Conservation (phyloP, 2,329 filamentous ascomycete genomes). For the Tolypocladium nubicola region DNA sequence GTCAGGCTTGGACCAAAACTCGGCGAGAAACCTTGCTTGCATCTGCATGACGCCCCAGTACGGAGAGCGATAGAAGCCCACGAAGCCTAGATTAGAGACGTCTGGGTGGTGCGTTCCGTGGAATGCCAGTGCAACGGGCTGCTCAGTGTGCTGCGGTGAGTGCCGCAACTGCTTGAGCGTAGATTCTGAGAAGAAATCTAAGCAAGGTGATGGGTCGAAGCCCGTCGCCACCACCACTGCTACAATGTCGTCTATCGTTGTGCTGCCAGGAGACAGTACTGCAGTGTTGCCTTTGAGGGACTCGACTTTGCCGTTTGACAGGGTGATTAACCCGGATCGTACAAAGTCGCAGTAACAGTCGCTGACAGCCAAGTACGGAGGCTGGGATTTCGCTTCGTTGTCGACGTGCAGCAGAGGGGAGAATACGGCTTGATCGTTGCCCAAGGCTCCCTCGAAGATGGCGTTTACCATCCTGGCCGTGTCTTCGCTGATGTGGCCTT, state of each 20-base stretch:
- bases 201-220: constrained; percentile 52
- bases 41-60: constrained; percentile 86
- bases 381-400: constrained; percentile 31
- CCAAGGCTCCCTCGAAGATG: constrained; percentile 36
- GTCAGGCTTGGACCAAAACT: constrained; percentile 39
- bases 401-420: constrained; percentile 29
- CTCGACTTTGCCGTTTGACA: constrained; percentile 35
- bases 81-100: constrained; percentile 60
- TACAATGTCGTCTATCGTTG: constrained; percentile 42
- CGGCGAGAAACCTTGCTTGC: constrained; percentile 61
- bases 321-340: constrained; percentile 47
- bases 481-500: constrained; percentile 53
- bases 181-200: constrained; percentile 51
- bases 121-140: constrained; percentile 58
- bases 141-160: constrained; percentile 38
- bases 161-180: constrained; percentile 48
- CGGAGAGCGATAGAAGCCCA: constrained; percentile 74
- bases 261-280: constrained; percentile 16
- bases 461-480: constrained; percentile 43
- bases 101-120: constrained; percentile 52
- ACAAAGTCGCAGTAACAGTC: constrained; percentile 68
- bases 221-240: constrained; percentile 68
- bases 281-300: constrained; percentile 24
- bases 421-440: constrained; percentile 43
- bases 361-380: constrained; percentile 57